A percentile compares a stretch with the other conserved stretches of the same genome.
Conservation (phyloP, 164 flowering plant genomes). For the Kingdonia uniflora region DNA sequence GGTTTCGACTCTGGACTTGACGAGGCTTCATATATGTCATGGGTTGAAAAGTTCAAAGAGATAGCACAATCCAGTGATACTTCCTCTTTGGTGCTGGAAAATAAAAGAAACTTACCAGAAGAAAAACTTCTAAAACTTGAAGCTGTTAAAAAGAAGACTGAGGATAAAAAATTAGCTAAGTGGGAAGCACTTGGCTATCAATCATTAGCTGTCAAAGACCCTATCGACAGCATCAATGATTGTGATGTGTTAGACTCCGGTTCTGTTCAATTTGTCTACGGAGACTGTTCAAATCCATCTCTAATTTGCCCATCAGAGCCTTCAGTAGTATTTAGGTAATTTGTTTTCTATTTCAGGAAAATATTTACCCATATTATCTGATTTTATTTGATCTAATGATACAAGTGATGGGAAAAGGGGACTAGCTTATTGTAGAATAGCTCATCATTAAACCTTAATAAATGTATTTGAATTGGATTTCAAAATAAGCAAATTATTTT, state of each 20-base stretch:
- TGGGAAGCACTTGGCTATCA: slow-evolving; percentile 85
- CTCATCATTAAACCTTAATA: too few relatives aligned
- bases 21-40: slow-evolving; percentile 70
- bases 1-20: slow-evolving; percentile 49
- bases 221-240: slow-evolving; percentile 19
- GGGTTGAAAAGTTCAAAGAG: slow-evolving; percentile 80
- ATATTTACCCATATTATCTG: neutral
- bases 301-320: slow-evolving; percentile 53
- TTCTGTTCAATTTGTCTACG: slow-evolving; percentile 76
- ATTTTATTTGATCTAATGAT: neutral
- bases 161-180: slow-evolving; percentile 63
- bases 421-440: too few relatives aligned
- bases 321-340: slow-evolving; percentile 67
- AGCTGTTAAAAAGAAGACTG: slow-evolving; percentile 63
- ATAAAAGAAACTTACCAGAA: slow-evolving; percentile 30
- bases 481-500: too few relatives aligned
- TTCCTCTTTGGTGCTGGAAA: slow-evolving; percentile 22
- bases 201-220: slow-evolving; percentile 54
- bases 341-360: neutral
- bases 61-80: slow-evolving; percentile 26
- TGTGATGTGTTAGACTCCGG: slow-evolving; percentile 47
- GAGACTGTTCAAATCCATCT: slow-evolving; percentile 81
- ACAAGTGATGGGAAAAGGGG: neutral
- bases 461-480: too few relatives aligned
- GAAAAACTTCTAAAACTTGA: slow-evolving; percentile 42